Percentiles rank a stretch among this genome's conserved stretches.
Conservation (phyloP, 495 filamentous ascomycete genomes). For the Neurospora sp. region DNA sequence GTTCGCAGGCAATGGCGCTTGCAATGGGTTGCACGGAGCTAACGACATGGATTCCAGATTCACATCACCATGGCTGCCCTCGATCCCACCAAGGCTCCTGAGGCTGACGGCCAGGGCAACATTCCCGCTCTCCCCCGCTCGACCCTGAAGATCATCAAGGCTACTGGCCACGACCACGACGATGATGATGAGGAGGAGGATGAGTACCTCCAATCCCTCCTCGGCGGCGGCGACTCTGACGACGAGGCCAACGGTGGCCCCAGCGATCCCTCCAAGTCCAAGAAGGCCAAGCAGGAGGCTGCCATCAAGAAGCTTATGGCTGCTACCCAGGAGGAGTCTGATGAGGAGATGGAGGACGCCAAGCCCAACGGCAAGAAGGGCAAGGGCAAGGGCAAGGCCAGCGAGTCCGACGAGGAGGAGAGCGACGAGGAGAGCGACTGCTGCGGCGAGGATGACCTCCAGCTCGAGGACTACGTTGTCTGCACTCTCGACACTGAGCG, state of each 20-base stretch:
- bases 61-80: conserved; percentile 98
- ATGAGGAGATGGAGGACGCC: conserved; percentile 50
- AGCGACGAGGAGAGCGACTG: conserved; percentile 41
- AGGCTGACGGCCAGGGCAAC: conserved; percentile 52
- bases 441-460: conserved; percentile 49
- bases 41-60: conserved; percentile 46
- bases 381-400: conserved; percentile 65
- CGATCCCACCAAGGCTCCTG: conserved; percentile 70
- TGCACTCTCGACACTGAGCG: conserved; percentile 83
- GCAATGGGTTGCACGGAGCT: background rate
- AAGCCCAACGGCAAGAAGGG: conserved; percentile 46
- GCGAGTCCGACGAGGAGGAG: conserved; percentile 49
- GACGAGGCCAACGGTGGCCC: conserved; percentile 76
- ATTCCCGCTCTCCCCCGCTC: conserved; percentile 56
- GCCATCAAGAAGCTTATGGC: conserved; percentile 61
- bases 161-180: conserved; percentile 42
- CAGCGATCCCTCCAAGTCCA: conserved; percentile 78
- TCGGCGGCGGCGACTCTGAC: conserved; percentile 49
- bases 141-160: conserved; percentile 82
- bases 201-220: conserved; percentile 38
- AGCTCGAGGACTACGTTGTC: conserved; percentile 77
- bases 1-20: background rate
- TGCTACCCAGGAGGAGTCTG: conserved; percentile 46
- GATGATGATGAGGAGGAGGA: conserved; percentile 53
- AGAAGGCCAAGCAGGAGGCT: conserved; percentile 66